Conservation (phyloP, 2,329 filamentous ascomycete species). For the Fusarium tricinctum region DNA sequence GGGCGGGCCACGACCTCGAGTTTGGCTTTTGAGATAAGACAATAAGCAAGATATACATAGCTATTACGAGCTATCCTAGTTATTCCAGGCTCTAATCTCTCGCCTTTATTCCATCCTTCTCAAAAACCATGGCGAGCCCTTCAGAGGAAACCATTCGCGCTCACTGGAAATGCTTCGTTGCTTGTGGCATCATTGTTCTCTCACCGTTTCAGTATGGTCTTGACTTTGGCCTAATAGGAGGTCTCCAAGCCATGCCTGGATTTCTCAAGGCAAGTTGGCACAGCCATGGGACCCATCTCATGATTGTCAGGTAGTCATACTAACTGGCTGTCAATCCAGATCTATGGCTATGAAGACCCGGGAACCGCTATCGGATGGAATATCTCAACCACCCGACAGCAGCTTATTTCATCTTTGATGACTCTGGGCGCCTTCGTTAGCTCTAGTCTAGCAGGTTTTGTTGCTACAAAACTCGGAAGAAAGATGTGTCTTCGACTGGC, state of each 20-base stretch:
- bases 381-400: slow-evolving; percentile 42
- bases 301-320: too few relatives aligned
- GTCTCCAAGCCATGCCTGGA: slow-evolving; percentile 44
- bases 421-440: slow-evolving; percentile 45
- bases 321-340: background rate
- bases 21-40: too few relatives aligned
- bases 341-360: slow-evolving; percentile 42
- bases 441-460: slow-evolving; percentile 42
- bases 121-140: slow-evolving; percentile 16
- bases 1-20: background rate
- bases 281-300: accelerated
- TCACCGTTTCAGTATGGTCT: slow-evolving; percentile 46
- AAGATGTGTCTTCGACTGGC: slow-evolving; percentile 39
- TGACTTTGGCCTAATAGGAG: slow-evolving; percentile 45
- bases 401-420: slow-evolving; percentile 46
- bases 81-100: background rate
- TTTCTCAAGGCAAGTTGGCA: slow-evolving; percentile 31
- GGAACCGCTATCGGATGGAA: slow-evolving; percentile 46
- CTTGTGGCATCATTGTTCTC: slow-evolving; percentile 40
- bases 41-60: background rate
- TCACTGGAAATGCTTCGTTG: slow-evolving; percentile 45
- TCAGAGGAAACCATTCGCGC: slow-evolving; percentile 39
- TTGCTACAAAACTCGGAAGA: slow-evolving; percentile 34
- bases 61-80: background rate
- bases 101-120: background rate